Base-by-base conservation (phyloP, 164 flowering plant species). In the Macadamia integrifolia region DNA sequence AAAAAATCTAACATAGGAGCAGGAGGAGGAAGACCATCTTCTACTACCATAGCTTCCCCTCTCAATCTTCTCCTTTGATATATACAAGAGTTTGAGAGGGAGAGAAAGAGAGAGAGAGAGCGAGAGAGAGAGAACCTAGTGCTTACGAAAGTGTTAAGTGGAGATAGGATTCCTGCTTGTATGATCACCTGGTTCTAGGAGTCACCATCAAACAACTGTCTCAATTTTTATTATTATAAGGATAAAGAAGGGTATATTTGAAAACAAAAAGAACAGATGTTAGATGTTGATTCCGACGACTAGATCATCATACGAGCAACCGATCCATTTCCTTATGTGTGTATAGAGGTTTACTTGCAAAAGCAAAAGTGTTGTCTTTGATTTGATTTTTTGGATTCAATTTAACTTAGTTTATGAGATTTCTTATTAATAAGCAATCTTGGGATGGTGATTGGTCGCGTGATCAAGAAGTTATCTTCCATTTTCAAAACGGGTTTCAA, bases 361-460 rank as follows among this genome's bases (percentile, higher is more conserved):
- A 40, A 64, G 75, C 62, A 57, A 75, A 69, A 68, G 69, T 68
- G 31, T 66, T n/a, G 6, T 68, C n/a, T 74, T 18, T 6, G 4
- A 1, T 32, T 31, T 65, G 57, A 6, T 14, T 43, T 31, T 18
- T 40, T 8, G 44, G 29, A 29, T 44, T 28, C 57, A 23, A 28
- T 58, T 60, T 14, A 9, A n/a, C 43, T 14, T 10, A 10, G 62
- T 13, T 30, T 61, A 32, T 1, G 6, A 13, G 18, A 58, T 49
- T 6, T 46, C 65, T 35, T 69, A n/a, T 28, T 50, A 56, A 67
- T 65, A 46, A 35, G 40, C 58, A 60, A 13, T 53, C 46, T 68
- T 68, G 75, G 77, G 75, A 57, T 66, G 75, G 76, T 60, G 72
- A 70, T 48, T 65, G 60, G 71, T 69, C 61, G 80, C 82, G 79